Base-by-base conservation (phyloP, 2,329 filamentous ascomycete species). In the Ramularia endophylla region DNA sequence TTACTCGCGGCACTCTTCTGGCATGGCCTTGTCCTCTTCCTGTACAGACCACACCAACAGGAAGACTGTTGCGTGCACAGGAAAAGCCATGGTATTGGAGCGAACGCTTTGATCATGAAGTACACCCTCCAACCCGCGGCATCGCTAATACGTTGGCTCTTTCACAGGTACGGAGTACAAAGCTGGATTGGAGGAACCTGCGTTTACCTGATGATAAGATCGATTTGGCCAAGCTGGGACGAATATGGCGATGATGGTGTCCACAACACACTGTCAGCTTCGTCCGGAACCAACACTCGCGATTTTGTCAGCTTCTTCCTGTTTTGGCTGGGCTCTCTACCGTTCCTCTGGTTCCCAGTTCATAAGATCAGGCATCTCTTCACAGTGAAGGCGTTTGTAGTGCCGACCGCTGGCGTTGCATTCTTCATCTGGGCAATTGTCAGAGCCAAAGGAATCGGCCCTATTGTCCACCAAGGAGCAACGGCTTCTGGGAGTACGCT, bases 321-420 rank as follows among this genome's bases (percentile, higher is more conserved):
- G 42, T 95, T 94, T 64, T 94, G 87, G 86, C 60, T 87, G 2
- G 69, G 75, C 48, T 89, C 84, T 2, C 71, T 94, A 1, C 87
- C 88, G 0, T 87, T 87, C 15, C 82, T 94, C 46, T 94, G 85
- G 81, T 89, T 92, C 53, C 87, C 87, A 0, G 87, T 94, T 1
- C 85, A 94, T 65, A 79, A 90, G 66, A 81, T 94, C 56, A 80
- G 88, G 33, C 88, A 95, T 61, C 70, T 95, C n/a, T 95, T 95
- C 67, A 95, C 88, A 0, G 84, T 87, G 58, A 95, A 95, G 68
- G 81, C 89, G 0, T 85, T 80, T 58, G 78, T 94, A 45, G 88
- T 92, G 0, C 89, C 89, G 0, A 73, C 75, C 27, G 87, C 87
- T n/a, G 88, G 85, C 37, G 72, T 95, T 36, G 80, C 85, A 11